A percentile compares a stretch with the other conserved stretches of the same genome.
Conservation (phyloP, 139 green algal genomes). For the Pseudopediastrum boryanum region DNA sequence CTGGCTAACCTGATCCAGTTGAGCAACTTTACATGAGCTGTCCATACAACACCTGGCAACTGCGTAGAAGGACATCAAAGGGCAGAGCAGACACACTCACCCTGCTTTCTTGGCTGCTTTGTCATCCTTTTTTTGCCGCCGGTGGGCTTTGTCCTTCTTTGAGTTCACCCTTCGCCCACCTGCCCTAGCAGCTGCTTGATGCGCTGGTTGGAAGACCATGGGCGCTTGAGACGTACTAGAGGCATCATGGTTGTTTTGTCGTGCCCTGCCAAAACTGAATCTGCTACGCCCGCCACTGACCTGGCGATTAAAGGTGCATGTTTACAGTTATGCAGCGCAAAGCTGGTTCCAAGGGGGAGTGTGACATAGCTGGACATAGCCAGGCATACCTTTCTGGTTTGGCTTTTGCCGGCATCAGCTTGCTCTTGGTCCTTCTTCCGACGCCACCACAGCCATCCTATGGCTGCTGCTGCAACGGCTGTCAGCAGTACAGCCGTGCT, state of each 20-base stretch:
- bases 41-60: too few species aligned
- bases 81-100: too few species aligned
- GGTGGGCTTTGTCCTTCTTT: constrained; percentile 21
- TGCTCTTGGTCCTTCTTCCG: constrained; percentile 3
- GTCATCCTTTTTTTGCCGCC: constrained; percentile 15
- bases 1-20: too few species aligned
- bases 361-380: too few species aligned
- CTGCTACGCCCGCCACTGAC: constrained; percentile 14
- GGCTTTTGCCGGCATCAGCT: too few species aligned
- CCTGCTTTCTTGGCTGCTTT: constrained; percentile 23
- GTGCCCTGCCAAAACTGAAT: constrained; percentile 32
- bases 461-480: constrained; percentile 27
- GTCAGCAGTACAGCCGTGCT: constrained; percentile 6
- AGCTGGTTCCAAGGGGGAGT: too few species aligned
- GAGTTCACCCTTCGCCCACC: constrained; percentile 25
- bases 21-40: too few species aligned
- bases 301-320: too few species aligned
- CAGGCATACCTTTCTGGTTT: too few species aligned
- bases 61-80: too few species aligned
- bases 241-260: too few species aligned
- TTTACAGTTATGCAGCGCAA: neutral
- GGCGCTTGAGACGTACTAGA: neutral
- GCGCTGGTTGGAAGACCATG: neutral
- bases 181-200: constrained; percentile 7
- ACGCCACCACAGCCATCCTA: constrained; percentile 37